These are phyloP conservation scores for Scheffersomyces ergatensis DNA, from an alignment of 805 yeast species.

Conservation along the genomic window DNA sequence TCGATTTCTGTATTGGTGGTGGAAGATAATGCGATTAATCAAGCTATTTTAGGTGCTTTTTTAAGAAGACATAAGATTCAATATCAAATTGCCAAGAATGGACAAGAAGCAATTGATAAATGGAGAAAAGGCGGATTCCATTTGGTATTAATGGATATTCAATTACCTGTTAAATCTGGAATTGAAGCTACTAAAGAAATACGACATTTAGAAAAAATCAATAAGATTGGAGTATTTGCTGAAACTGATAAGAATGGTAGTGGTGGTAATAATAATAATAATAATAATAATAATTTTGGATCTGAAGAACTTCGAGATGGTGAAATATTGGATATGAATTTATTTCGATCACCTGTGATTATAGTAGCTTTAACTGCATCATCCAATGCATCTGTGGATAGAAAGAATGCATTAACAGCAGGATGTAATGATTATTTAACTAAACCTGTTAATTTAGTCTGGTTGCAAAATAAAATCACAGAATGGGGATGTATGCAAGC, in stretches of 20 bases:
- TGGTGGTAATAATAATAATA: constrained; percentile 10
- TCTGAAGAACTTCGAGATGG: constrained; percentile 28
- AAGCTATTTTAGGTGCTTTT: constrained; percentile 85
- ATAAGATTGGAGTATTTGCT: constrained; percentile 70
- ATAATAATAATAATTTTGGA: constrained; percentile 8
- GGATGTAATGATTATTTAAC: constrained; percentile 97
- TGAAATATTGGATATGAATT: constrained; percentile 56
- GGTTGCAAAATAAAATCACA: constrained; percentile 91
- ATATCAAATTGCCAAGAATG: constrained; percentile 85
- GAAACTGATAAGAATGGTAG: constrained; percentile 28
- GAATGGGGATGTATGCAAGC: constrained; percentile 99
- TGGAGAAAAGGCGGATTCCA: constrained; percentile 96
- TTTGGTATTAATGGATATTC: constrained; percentile 94
- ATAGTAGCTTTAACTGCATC: constrained; percentile 96
- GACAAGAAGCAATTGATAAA: constrained; percentile 90
- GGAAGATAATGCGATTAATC: constrained; percentile 94
- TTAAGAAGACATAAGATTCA: constrained; percentile 81
- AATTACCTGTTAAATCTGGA: constrained; percentile 93
- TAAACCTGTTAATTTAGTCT: constrained; percentile 89
- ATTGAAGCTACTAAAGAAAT: constrained; percentile 93
- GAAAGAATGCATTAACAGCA: constrained; percentile 88
- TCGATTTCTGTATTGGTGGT: constrained; percentile 89
- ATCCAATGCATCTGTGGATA: constrained; percentile 73
- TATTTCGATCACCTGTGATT: constrained; percentile 92
- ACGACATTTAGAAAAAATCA: constrained; percentile 74